Base-by-base conservation (phyloP, 352 stramenopile genomes). In the Pythium pyrilobum region DNA sequence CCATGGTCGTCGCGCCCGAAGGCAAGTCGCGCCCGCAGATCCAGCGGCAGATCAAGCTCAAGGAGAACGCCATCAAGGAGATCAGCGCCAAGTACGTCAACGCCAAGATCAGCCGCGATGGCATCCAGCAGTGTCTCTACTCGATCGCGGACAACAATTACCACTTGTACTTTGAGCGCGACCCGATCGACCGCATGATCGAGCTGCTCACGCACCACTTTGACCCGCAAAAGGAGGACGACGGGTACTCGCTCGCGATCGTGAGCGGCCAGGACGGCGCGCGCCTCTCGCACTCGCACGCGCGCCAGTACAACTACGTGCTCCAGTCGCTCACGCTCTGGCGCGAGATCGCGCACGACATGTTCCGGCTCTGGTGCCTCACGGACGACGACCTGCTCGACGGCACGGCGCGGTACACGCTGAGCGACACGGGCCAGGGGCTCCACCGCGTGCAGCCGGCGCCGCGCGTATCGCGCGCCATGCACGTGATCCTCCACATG, bases 141-240 rank as follows among this genome's bases (percentile, higher is more conserved):
- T 97, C 85, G 39, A 98, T 98, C 56, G 89, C 89, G 23, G 95
- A 98, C 71, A 98, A 98, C 73, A 96, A 98, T 64, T 97, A 95
- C 43, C 97, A 98, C 67, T 66, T 98, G 44, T 98, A 98, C 70
- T 98, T 95, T 57, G 97, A 98, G 66, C 90, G 95, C 18, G 88
- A 98, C 56, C 96, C 96, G 33, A 98, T 98, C 58, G 94, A 98
- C 62, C 92, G 93, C 32, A 97, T 97, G 74, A 98, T 98, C 43
- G 50, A 74, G 52, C 74, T 97, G 50, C 66, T 98, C 27, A 80
- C 74, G 16, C 60, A 71, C 43, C 71, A 96, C 64, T 98, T 98
- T 64, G 62, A 83, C 38, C 79, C 87, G n/a, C 65, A 84, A 10
- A 62, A 80, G 4, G 53, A 49, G 7, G 74, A 82, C 16, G 69